Evolutionary conservation across 331 rosid species (phyloP).

Genomic region (Malus hybrid): DNA sequence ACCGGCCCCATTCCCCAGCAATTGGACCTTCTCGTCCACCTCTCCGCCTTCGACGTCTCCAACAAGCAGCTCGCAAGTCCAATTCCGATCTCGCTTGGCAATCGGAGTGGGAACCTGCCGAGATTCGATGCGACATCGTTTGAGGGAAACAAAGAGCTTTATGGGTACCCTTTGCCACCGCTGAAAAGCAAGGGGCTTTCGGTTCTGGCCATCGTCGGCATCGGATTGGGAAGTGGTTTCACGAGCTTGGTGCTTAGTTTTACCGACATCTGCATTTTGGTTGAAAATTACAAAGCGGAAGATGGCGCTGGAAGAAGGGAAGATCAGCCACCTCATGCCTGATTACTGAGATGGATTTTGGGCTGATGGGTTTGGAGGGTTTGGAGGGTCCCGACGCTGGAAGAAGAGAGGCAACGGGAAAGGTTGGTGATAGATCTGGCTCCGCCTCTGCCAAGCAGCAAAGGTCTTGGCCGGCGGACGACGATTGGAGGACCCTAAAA

Average conservation of each 20-base stretch:
- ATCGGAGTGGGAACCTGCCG: constrained; percentile 60
- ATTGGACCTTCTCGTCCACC: constrained; percentile 65
- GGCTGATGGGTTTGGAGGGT: no score
- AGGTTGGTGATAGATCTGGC: no score
- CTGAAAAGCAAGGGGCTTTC: constrained; percentile 57
- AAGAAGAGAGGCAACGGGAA: no score
- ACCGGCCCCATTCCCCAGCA: constrained; percentile 80
- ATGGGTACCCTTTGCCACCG: constrained; percentile 85
- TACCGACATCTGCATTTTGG: constrained; percentile 91
- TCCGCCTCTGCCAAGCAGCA: no score
- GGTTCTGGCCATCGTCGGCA: constrained; percentile 78
- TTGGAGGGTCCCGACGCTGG: no score
- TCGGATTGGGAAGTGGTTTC: constrained; percentile 90
- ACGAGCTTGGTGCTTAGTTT: constrained; percentile 82
- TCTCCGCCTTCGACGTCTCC: constrained; percentile 87
- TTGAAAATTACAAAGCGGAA: constrained; percentile 71
- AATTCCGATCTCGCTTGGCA: constrained; percentile 53
- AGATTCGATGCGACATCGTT: constrained; percentile 74
- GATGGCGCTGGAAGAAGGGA: constrained; percentile 71
- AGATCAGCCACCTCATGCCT: constrained; percentile 83
- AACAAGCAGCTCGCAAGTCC: constrained; percentile 72
- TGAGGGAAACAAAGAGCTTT: constrained; percentile 75
- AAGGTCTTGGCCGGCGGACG: no score
- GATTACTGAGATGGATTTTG: constrained; percentile 42
- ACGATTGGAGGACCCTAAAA: background rate